Evolutionary conservation across 1,139 yeast species (phyloP).

Genomic region (Debaryomyces subglobosus): DNA sequence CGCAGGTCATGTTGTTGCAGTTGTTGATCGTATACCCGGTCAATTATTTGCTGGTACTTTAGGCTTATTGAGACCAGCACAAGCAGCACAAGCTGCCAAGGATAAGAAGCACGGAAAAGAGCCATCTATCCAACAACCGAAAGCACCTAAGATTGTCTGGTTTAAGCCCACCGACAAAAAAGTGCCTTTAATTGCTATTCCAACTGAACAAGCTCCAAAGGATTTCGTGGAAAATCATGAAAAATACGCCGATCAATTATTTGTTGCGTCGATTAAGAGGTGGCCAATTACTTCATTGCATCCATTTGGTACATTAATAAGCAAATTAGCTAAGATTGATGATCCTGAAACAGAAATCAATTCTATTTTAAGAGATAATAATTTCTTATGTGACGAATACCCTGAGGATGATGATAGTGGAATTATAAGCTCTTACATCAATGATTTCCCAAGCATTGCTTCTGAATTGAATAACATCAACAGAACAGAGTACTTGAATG

Average conservation of each 20-base stretch:
- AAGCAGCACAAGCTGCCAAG: constrained; percentile 85
- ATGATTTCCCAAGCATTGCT: constrained; percentile 43
- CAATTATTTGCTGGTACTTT: constrained; percentile 93
- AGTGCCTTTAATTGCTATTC: constrained; percentile 96
- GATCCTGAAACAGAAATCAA: constrained; percentile 82
- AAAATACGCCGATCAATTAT: constrained; percentile 74
- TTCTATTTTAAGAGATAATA: constrained; percentile 89
- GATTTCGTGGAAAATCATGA: constrained; percentile 95
- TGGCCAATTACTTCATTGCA: constrained; percentile 99
- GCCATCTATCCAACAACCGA: constrained; percentile 50
- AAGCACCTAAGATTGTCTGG: constrained; percentile 95
- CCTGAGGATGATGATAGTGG: constrained; percentile 46
- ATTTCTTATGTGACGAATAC: constrained; percentile 87
- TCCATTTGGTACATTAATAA: constrained; percentile 93
- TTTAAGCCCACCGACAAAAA: constrained; percentile 97
- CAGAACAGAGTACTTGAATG: constrained; percentile 64
- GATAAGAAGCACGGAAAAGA: constrained; percentile 62
- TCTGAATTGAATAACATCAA: constrained; percentile 35
- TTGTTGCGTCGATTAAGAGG: constrained; percentile 94
- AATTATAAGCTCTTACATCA: constrained; percentile 19
- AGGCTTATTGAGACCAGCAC: constrained; percentile 93
- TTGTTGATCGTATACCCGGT: constrained; percentile 95
- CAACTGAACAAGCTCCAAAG: constrained; percentile 96
- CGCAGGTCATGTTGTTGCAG: constrained; percentile 98
- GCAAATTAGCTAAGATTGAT: constrained; percentile 81